A percentile compares a stretch with the other conserved stretches of the same genome.
Evolutionary conservation across 805 yeast genomes (phyloP).

Genomic region (Candida ortonii): DNA sequence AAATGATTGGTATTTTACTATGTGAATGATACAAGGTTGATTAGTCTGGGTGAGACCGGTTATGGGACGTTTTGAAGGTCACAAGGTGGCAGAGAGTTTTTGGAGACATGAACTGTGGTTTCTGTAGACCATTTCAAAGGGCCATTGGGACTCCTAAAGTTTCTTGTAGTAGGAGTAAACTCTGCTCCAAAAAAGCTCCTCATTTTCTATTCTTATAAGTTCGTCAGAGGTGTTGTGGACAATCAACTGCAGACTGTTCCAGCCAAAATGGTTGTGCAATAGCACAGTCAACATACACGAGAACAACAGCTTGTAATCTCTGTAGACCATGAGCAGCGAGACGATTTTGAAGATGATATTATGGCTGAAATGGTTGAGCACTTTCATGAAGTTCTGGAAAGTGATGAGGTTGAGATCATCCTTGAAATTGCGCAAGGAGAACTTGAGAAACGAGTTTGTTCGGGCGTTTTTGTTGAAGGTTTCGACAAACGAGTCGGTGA

Average conservation of each 20-base stretch:
- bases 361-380: slow-evolving; percentile 18
- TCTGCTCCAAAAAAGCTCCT: slow-evolving; percentile 30
- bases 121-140: too few species aligned
- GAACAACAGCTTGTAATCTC: slow-evolving; percentile 38
- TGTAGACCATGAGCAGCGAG: slow-evolving; percentile 25
- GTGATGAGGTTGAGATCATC: slow-evolving; percentile 27
- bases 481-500: slow-evolving; percentile 22
- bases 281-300: slow-evolving; percentile 41
- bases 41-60: too few species aligned
- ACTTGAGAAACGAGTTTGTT: slow-evolving; percentile 17
- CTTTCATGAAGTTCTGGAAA: slow-evolving; percentile 18
- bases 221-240: slow-evolving; percentile 17
- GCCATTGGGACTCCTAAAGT: slow-evolving; percentile 18
- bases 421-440: slow-evolving; percentile 24
- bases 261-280: slow-evolving; percentile 52
- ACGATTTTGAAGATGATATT: slow-evolving; percentile 20
- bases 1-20: too few species aligned
- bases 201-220: slow-evolving; percentile 22
- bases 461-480: slow-evolving; percentile 22
- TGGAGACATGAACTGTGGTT: too few species aligned
- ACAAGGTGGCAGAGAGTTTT: too few species aligned
- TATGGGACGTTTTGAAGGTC: too few species aligned
- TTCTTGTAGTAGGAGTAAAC: slow-evolving; percentile 27
- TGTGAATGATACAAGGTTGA: too few species aligned
- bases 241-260: slow-evolving; percentile 32